Evolutionary conservation across 805 yeast species (phyloP).

Genomic region (Teunomyces cretensis): DNA sequence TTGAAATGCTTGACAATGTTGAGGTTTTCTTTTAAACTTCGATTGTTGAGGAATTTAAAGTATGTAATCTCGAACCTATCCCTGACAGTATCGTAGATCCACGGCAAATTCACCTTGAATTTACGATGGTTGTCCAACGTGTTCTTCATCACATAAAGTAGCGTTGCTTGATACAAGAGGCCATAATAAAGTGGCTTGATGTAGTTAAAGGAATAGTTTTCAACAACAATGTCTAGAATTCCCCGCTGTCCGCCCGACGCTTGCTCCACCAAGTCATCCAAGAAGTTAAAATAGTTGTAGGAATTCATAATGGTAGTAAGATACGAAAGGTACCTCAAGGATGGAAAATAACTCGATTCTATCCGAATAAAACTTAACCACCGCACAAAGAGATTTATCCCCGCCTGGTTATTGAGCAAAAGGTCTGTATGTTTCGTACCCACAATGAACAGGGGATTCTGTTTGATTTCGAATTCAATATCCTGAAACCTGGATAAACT

Average conservation of each 20-base stretch:
- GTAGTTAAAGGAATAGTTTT: conserved; percentile 11
- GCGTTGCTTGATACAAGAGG: conserved; percentile 18
- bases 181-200: conserved; percentile 17
- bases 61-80: conserved; percentile 14
- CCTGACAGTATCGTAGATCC: conserved; percentile 10
- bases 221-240: conserved; percentile 11
- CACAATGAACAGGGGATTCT: conserved; percentile 4
- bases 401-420: conserved; percentile 15
- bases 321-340: conserved; percentile 25
- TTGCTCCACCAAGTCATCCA: conserved; percentile 15
- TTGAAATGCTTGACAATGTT: neutral
- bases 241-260: conserved; percentile 1
- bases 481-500: conserved; percentile 7
- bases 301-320: conserved; percentile 23
- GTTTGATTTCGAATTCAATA: neutral
- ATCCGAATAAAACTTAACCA: conserved; percentile 28
- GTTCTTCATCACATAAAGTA: conserved; percentile 15
- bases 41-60: conserved; percentile 13
- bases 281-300: conserved; percentile 22
- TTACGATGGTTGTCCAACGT: neutral
- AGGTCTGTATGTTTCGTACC: conserved; percentile 5
- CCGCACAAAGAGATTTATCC: conserved; percentile 15
- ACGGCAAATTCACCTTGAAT: conserved; percentile 12
- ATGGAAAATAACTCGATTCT: conserved; percentile 28
- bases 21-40: neutral